A percentile compares a stretch with the other conserved stretches of the same genome.
These are phyloP conservation scores for Dactylorhiza incarnata DNA, from an alignment of 106 monocot genomes.

Conservation along the genomic window DNA sequence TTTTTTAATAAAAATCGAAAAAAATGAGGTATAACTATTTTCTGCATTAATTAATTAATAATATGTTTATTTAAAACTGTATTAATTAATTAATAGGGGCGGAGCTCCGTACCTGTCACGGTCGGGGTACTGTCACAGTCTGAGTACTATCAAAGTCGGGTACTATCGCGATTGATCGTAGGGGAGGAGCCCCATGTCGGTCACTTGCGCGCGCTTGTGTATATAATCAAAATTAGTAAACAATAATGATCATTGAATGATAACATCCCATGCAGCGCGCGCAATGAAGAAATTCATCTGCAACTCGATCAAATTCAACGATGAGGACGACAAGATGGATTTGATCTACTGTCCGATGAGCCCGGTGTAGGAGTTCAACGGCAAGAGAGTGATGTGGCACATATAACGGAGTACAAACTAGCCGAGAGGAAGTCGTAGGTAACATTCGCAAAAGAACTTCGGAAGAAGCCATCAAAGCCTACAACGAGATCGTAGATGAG, in stretches of 20 bases:
- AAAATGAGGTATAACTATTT: too few relatives aligned
- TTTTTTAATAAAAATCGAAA: too few relatives aligned
- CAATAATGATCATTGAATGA: not conserved
- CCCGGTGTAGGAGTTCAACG: slow-evolving; percentile 15
- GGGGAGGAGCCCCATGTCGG: too few relatives aligned
- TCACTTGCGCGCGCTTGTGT: too few relatives aligned
- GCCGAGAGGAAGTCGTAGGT: slow-evolving; percentile 8
- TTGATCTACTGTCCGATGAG: slow-evolving; percentile 25
- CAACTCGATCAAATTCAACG: slow-evolving; percentile 12
- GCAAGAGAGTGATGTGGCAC: slow-evolving; percentile 19
- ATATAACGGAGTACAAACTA: slow-evolving; percentile 7
- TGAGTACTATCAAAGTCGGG: too few relatives aligned
- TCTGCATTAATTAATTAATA: too few relatives aligned
- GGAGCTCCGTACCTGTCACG: too few relatives aligned
- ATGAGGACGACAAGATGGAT: slow-evolving; percentile 16
- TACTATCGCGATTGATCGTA: too few relatives aligned
- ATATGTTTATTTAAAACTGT: too few relatives aligned
- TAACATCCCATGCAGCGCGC: slow-evolving; percentile 4
- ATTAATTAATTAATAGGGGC: too few relatives aligned
- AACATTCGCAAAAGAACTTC: slow-evolving; percentile 10
- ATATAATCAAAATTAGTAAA: too few relatives aligned
- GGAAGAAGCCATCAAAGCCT: not conserved
- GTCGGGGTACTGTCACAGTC: too few relatives aligned
- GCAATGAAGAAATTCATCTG: slow-evolving; percentile 5
- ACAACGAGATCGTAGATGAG: slow-evolving; percentile 15